Conservation (phyloP, 2,329 filamentous ascomycete genomes). For the Diaporthe velutina region DNA sequence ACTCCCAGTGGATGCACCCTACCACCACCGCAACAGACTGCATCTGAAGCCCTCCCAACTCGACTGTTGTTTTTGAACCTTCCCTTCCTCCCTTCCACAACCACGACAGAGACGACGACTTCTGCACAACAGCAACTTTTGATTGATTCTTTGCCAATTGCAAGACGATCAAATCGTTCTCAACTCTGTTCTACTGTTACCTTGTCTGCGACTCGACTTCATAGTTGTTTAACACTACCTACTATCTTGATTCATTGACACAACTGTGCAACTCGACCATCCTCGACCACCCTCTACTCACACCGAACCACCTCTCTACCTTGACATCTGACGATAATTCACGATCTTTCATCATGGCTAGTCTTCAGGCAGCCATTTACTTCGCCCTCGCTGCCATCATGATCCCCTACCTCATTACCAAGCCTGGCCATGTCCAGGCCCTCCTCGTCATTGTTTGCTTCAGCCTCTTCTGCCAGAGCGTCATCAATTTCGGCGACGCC, state of each 20-base stretch:
- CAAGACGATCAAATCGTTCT: conserved; percentile 6
- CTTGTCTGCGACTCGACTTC: background rate
- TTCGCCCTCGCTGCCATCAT: background rate
- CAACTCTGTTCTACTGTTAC: background rate
- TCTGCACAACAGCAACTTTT: background rate
- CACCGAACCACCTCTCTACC: no score
- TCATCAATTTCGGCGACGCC: background rate
- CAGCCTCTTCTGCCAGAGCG: background rate
- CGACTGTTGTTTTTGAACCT: background rate
- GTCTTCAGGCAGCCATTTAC: background rate
- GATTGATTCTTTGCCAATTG: conserved; percentile 9
- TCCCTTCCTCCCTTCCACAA: conserved; percentile 10
- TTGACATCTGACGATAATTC: background rate
- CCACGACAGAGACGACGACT: conserved; percentile 16
- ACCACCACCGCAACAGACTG: background rate
- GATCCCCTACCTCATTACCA: conserved; percentile 14
- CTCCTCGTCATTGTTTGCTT: background rate
- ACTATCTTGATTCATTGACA: background rate
- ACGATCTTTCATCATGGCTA: conserved; percentile 9
- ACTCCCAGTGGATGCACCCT: background rate
- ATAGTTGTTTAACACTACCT: no score
- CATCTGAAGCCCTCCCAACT: background rate
- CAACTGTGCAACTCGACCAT: background rate
- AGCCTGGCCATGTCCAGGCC: background rate
- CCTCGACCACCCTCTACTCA: background rate